Conservation (phyloP, 1,284 basidiomycete genomes). For the Pseudozyma tsukubaensis region DNA sequence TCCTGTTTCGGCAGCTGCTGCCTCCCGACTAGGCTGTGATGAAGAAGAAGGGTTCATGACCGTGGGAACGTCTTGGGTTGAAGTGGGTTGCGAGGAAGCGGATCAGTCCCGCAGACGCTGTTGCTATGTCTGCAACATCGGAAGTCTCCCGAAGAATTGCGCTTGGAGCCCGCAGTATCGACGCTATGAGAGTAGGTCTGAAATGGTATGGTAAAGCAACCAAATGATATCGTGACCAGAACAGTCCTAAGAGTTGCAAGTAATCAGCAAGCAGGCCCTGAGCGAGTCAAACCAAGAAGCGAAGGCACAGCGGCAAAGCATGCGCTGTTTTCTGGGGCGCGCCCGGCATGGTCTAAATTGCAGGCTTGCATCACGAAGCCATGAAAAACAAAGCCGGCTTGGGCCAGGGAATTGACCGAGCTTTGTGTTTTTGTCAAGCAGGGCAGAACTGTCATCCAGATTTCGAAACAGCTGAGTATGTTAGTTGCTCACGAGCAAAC, state of each 20-base stretch:
- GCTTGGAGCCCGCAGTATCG: background rate
- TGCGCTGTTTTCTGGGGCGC: too few species aligned
- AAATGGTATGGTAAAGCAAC: too few species aligned
- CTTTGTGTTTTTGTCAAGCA: background rate
- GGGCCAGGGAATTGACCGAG: too few species aligned
- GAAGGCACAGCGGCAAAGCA: too few species aligned
- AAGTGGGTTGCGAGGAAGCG: background rate
- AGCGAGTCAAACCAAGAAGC: too few species aligned
- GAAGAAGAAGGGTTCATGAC: conserved; percentile 10
- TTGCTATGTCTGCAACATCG: conserved; percentile 11
- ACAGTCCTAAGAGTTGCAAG: too few species aligned
- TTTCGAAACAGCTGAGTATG: background rate
- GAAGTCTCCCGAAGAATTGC: background rate
- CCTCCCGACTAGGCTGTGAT: conserved; percentile 1
- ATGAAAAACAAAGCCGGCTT: too few species aligned
- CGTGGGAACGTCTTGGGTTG: background rate
- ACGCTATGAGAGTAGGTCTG: background rate
- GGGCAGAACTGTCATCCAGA: background rate
- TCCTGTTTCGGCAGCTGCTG: background rate
- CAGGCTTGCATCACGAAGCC: too few species aligned
- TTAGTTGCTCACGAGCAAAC: background rate
- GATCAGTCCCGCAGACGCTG: background rate
- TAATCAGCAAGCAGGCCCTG: too few species aligned
- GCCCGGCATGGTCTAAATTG: too few species aligned
- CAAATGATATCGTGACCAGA: too few species aligned